A percentile compares a stretch with the other conserved stretches of the same genome.
Conservation (phyloP, 2,329 filamentous ascomycete species). For the Hypocrella siamensis region DNA sequence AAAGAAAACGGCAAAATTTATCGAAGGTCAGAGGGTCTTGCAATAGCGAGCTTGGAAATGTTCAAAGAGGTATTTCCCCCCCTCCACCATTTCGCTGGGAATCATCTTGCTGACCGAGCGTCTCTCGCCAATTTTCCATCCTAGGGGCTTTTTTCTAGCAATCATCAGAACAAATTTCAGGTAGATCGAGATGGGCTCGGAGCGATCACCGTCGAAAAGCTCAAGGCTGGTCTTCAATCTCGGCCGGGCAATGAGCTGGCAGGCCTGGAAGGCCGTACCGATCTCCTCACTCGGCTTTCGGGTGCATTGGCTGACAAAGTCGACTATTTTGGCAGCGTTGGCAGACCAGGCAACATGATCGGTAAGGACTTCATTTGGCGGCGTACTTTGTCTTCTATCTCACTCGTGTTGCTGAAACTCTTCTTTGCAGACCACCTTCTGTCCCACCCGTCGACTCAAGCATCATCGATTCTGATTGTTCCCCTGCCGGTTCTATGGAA, state of each 20-base stretch:
- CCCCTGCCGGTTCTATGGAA: conserved; percentile 80
- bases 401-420: background rate
- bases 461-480: conserved; percentile 75
- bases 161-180: conserved; percentile 66
- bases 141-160: conserved; percentile 70
- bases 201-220: conserved; percentile 53
- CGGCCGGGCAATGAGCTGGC: conserved; percentile 65
- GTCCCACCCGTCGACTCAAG: conserved; percentile 76
- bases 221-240: conserved; percentile 77
- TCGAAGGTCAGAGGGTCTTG: conserved; percentile 74
- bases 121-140: background rate
- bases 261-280: conserved; percentile 71
- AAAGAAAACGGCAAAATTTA: conserved; percentile 74
- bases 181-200: conserved; percentile 75
- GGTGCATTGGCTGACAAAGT: conserved; percentile 59
- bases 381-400: background rate
- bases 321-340: conserved; percentile 71
- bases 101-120: background rate
- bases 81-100: background rate
- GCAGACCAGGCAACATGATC: conserved; percentile 84
- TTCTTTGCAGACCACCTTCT: conserved; percentile 65
- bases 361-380: conserved; percentile 52
- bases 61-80: conserved; percentile 51
- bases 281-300: conserved; percentile 59
- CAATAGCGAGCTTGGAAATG: conserved; percentile 68